Base-by-base conservation (phyloP, 192 early-diverging fungal genomes). In the Coemansia sp. region DNA sequence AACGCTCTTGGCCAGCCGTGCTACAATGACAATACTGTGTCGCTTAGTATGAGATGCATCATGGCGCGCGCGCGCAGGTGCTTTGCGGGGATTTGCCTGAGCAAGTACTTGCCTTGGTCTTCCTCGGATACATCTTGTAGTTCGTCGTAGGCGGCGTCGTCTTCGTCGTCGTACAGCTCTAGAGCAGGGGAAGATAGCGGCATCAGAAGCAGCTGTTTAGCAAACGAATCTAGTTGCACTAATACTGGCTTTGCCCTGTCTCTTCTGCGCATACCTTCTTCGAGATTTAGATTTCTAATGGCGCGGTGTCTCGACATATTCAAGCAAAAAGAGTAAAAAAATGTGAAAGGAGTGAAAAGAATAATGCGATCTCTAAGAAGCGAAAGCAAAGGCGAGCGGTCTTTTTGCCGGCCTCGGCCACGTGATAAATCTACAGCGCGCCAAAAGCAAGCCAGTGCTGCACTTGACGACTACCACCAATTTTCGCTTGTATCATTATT, bases 1-100 rank as follows among this genome's bases (percentile, higher is more conserved):
- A 37, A 87, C 68, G 9, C 89, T 87, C 12, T 83, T 81, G 4
- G 82, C 71, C 64, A 90, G 77, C 46, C 68, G 73, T 43, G 68
- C 86, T 73, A 74, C 53, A 76, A 1, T 58, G 19, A n/a, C n/a
- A n/a, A n/a, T n/a, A n/a, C n/a, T n/a, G n/a, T n/a, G n/a, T n/a
- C n/a, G n/a, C n/a, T 35, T 35, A 35, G 32, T 35, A 35, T 2
- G 32, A 35, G 2, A 7, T 5, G 32, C 7, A 2, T 35, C 32
- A 35, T 5, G 32, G 32, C 32, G 2, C 32, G 32, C 7, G 32
- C n/a, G n/a, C n/a, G n/a, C n/a, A n/a, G n/a, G n/a, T n/a, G n/a
- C n/a, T n/a, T n/a, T n/a, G n/a, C n/a, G n/a, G n/a, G 6, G 31
- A 19, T 6, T 15, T n/a, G 53, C 24, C 11, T 27, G 27, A 8